Evolutionary conservation across 176 grass and related monocot species (phyloP), one percentile per base, ranked within the genome.

Genomic region (Carex parvula): DNA sequence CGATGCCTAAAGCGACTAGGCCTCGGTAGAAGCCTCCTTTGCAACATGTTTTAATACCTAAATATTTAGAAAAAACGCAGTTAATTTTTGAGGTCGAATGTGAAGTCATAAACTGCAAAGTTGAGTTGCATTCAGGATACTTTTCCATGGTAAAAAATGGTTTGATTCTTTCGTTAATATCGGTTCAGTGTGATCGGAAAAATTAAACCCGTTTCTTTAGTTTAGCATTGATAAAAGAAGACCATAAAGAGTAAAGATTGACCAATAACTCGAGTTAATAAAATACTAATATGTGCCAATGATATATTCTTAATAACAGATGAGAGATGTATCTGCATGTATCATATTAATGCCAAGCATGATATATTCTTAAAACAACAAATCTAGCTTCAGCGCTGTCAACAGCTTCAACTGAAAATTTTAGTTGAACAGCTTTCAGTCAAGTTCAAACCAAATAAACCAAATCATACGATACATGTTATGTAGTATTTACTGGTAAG

Each of bases 21-120:
- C 87, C 90, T 84, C 80, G 91, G 76, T 90, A 87, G 85, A 90
- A 2, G 85, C 86, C 52, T 95, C 90, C 42, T 63, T 83, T 16
- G 93, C 90, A 22, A 90, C 82, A 63, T 92, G 87, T 69, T 90
- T 92, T 46, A 95, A 87, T 78, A 95, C 87, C 93, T 95, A 87
- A 2, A 37, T 32, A 56, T 32, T 84, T 52, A 46, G 64, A 84
- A 26, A 75, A 62, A 3, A 86, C 54, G 21, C 18, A 54, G 54
- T 55, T 30, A 76, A 21, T 11, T 6, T 76, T 75, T 20, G 3
- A 20, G 42, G 42, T 53, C 1, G 3, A 75, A 66, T 64, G 21
- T 24, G 6, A 32, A 6, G 64, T 68, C 13, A 3, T 18, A 65
- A 32, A 30, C 6, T 76, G 12, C 12, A 76, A 22, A 8, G 55